Evolutionary conservation across 192 early-diverging fungal genomes (phyloP).

Genomic region (Entomortierella parvispora): DNA sequence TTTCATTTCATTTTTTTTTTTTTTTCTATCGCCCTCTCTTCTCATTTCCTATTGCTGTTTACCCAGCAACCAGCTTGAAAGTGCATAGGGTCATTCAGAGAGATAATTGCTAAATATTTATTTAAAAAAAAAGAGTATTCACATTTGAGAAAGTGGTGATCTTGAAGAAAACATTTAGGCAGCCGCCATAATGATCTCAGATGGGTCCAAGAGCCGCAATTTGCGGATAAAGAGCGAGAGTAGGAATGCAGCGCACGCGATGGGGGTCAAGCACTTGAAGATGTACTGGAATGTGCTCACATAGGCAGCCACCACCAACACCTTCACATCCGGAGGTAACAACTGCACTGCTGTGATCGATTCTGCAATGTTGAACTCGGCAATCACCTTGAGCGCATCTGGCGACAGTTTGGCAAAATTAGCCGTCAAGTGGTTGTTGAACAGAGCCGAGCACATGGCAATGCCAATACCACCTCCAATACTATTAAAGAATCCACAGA

Average conservation of each 20-base stretch:
- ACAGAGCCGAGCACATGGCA: constrained; percentile 73
- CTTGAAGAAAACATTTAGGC: constrained; percentile 3
- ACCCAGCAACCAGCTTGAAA: no score
- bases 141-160: not conserved
- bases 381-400: constrained; percentile 6
- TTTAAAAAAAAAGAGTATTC: not conserved
- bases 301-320: constrained; percentile 59
- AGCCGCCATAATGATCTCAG: constrained; percentile 38
- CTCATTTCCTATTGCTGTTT: no score
- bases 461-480: constrained; percentile 67
- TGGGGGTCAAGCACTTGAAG: constrained; percentile 64
- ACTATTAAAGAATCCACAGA: constrained; percentile 69
- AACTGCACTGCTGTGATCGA: constrained; percentile 37
- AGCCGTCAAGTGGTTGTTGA: constrained; percentile 61
- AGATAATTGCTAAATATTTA: no score
- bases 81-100: no score
- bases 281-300: constrained; percentile 62
- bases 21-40: not conserved
- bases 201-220: constrained; percentile 37
- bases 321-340: constrained; percentile 42
- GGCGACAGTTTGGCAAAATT: constrained; percentile 22
- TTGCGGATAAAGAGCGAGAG: constrained; percentile 59
- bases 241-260: constrained; percentile 60
- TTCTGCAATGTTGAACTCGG: constrained; percentile 16
- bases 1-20: not conserved